These are phyloP conservation scores for Podaxis sp. DNA, from an alignment of 768 basidiomycete species.

Conservation along the genomic window DNA sequence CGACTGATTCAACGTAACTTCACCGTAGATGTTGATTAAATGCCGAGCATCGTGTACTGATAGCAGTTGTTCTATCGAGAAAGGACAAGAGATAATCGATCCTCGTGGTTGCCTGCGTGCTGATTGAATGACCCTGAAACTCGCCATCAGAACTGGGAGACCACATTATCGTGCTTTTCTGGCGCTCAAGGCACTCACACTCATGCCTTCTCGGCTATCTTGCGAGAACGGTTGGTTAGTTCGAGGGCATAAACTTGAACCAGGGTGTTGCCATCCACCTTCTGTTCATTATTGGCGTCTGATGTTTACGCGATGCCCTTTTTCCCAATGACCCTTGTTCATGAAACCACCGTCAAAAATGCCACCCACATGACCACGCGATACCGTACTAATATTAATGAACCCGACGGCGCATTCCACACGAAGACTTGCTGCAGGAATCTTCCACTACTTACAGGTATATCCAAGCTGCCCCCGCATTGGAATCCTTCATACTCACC, in stretches of 20 bases:
- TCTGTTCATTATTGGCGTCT: not conserved
- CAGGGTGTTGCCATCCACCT: not conserved
- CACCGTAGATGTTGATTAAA: constrained; percentile 13
- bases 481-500: not conserved
- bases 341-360: constrained; percentile 5
- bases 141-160: not conserved
- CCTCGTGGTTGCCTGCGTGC: constrained; percentile 20
- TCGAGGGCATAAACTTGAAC: too few species aligned
- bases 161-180: not conserved
- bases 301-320: not conserved
- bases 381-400: constrained; percentile 20
- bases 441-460: not conserved
- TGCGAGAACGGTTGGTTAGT: not conserved
- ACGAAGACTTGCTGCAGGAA: constrained; percentile 1
- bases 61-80: constrained; percentile 18
- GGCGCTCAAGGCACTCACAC: not conserved
- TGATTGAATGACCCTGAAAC: not conserved
- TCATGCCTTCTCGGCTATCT: not conserved
- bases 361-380: constrained; percentile 19
- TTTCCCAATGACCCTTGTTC: constrained; percentile 2
- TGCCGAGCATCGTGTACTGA: constrained; percentile 16
- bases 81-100: constrained; percentile 8
- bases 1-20: constrained; percentile 9
- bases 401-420: constrained; percentile 14
- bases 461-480: not conserved